Base-by-base conservation (phyloP, 2,329 filamentous ascomycete genomes). In the Cordyceps cateniannulata region DNA sequence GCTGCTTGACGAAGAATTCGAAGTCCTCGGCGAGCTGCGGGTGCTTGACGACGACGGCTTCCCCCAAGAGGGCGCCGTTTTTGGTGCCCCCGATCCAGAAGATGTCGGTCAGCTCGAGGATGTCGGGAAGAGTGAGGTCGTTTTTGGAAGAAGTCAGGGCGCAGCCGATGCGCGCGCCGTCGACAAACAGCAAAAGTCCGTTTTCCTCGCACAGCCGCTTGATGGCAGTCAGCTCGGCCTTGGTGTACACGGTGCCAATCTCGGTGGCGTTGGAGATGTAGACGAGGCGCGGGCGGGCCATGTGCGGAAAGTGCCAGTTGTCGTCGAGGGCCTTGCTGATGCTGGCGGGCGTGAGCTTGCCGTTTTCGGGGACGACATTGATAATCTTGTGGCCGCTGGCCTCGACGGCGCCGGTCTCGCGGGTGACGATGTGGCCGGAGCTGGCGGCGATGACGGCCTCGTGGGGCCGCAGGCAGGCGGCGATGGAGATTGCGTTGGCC, bases 21-120 rank as follows among this genome's bases (percentile, higher is more conserved):
- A 79, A 82, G 38, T 79, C 79, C 5, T 75, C 69, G 0, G 78
- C 76, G 0, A 81, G 67, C 1, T 59, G 53, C 0, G 66, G 48
- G 29, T 77, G 70, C 54, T 79, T 79, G 27, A 81, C 76, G 0
- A 82, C 73, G 7, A 82, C 76, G 1, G 79, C 79, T 62, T 82
- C 79, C 1, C 79, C 79, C 3, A 82, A 71, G 3, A 82, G 65
- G 0, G 79, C 78, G 1, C 79, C 79, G 63, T 79, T 79, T 63
- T 82, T 82, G 5, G 79, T 82, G 0, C 79, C 79, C 3, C 79
- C 79, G 42, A 82, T 81, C 79, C 79, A 82, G 69, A 82, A 82
- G 22, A 82, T 78, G 59, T 82, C 79, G 0, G 77, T 79, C 45
- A 80, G 65, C 5, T 79, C 74, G 1, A 79, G 66, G 6, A 82